Evolutionary conservation across 352 stramenopile genomes (phyloP).

Genomic region (Phytophthora idaei): DNA sequence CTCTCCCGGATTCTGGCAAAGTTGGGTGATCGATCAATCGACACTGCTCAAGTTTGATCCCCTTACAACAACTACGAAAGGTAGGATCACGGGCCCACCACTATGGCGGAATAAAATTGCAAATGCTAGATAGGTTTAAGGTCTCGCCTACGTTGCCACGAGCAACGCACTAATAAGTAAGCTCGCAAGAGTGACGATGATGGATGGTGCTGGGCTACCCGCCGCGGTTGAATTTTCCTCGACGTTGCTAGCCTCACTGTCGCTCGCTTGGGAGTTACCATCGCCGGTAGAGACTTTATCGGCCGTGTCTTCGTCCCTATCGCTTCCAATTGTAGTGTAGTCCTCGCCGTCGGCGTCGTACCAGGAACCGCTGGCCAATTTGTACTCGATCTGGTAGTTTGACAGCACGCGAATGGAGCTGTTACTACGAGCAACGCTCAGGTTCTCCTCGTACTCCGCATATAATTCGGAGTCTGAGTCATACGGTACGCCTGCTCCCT

Average conservation of each 20-base stretch:
- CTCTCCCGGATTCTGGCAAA: too few relatives aligned
- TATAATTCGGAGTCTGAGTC: slow-evolving; percentile 57
- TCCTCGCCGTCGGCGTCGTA: slow-evolving; percentile 30
- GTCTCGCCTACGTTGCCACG: slow-evolving; percentile 6
- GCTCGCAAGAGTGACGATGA: not conserved
- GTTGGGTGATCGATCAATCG: too few relatives aligned
- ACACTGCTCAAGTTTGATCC: too few relatives aligned
- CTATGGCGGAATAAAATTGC: slow-evolving; percentile 18
- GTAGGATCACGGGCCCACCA: not conserved
- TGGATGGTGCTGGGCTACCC: slow-evolving; percentile 8
- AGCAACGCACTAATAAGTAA: slow-evolving; percentile 19
- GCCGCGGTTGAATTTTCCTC: slow-evolving; percentile 13
- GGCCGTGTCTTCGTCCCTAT: slow-evolving; percentile 9
- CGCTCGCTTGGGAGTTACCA: slow-evolving; percentile 20
- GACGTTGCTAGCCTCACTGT: slow-evolving; percentile 28
- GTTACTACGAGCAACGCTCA: slow-evolving; percentile 37
- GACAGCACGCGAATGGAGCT: slow-evolving; percentile 35
- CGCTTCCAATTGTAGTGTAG: slow-evolving; percentile 14
- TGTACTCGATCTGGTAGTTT: slow-evolving; percentile 43
- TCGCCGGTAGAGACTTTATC: slow-evolving; percentile 36
- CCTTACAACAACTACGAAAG: not conserved
- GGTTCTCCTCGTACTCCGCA: slow-evolving; percentile 47
- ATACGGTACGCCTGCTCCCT: slow-evolving; percentile 43
- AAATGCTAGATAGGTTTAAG: slow-evolving; percentile 16
- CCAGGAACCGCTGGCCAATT: slow-evolving; percentile 38